Conservation (phyloP, 1,284 basidiomycete genomes). For the Cryptococcus floricola region DNA sequence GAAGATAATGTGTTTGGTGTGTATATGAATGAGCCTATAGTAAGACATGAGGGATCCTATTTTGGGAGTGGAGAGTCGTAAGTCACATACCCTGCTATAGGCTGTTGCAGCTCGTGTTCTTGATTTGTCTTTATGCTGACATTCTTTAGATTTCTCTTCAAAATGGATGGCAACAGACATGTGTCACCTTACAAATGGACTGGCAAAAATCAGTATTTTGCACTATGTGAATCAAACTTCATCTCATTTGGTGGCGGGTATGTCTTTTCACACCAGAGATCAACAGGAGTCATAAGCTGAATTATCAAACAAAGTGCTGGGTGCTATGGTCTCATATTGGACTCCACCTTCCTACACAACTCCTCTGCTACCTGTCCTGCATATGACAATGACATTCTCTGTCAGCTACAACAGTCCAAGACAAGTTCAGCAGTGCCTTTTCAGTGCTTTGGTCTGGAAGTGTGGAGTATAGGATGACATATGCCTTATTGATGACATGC, state of each 20-base stretch:
- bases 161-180: slow-evolving; percentile 44
- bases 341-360: slow-evolving; percentile 73
- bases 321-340: slow-evolving; percentile 84
- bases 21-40: slow-evolving; percentile 72
- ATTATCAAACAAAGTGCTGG: slow-evolving; percentile 60
- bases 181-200: slow-evolving; percentile 78
- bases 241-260: slow-evolving; percentile 89
- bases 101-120: not conserved
- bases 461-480: slow-evolving; percentile 56
- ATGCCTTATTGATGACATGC: not conserved
- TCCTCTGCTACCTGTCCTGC: slow-evolving; percentile 79
- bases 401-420: slow-evolving; percentile 52
- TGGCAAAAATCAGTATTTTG: slow-evolving; percentile 84
- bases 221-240: slow-evolving; percentile 72
- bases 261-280: slow-evolving; percentile 35
- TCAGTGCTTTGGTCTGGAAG: slow-evolving; percentile 79
- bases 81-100: slow-evolving; percentile 39
- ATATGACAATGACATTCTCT: slow-evolving; percentile 81
- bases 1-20: slow-evolving; percentile 68
- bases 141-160: slow-evolving; percentile 69
- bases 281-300: not conserved
- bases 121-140: not conserved
- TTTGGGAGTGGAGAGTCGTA: slow-evolving; percentile 83
- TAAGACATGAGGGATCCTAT: slow-evolving; percentile 59
- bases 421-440: slow-evolving; percentile 59